phyloP scores from a whole-genome alignment of 176 grass and related monocot species.

The Eleusine indica region DNA sequence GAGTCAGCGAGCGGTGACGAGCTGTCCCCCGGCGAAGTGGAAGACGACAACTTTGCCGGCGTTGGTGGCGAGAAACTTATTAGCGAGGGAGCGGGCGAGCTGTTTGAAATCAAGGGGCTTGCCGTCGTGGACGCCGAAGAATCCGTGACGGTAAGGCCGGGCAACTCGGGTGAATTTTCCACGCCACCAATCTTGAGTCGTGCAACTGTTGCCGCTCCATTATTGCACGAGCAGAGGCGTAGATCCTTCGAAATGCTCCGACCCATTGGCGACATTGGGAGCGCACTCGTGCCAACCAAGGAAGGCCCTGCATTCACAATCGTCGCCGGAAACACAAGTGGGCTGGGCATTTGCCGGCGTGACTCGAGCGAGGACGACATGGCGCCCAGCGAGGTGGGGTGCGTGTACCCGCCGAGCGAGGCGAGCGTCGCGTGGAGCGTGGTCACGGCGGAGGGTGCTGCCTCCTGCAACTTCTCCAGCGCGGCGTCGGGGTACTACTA shows the following conservation, averaged over 20 bases:
- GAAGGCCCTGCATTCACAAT: conserved; percentile 23
- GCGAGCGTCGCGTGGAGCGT: conserved; percentile 59
- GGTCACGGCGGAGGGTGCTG: conserved; percentile 52
- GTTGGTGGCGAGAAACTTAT: neutral
- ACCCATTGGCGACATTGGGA: neutral
- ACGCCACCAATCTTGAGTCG: conserved; percentile 6
- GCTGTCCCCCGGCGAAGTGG: neutral
- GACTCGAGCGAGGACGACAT: conserved; percentile 21
- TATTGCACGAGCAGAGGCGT: conserved; percentile 16
- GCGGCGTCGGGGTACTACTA: conserved; percentile 48
- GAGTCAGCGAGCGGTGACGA: neutral
- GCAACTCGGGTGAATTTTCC: neutral
- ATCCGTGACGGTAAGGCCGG: neutral
- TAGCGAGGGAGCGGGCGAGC: neutral
- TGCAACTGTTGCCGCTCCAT: neutral
- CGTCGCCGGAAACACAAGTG: conserved; percentile 2
- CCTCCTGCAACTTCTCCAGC: conserved; percentile 57
- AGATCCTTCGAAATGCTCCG: conserved; percentile 9
- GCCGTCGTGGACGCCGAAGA: neutral
- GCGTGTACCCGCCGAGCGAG: conserved; percentile 52
- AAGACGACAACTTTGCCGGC: neutral
- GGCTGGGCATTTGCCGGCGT: neutral
- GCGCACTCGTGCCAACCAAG: neutral
- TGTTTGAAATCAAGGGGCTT: neutral
- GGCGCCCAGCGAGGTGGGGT: conserved; percentile 35